Conservation (phyloP, 1,284 basidiomycete genomes). For the Schizophyllum commune region DNA sequence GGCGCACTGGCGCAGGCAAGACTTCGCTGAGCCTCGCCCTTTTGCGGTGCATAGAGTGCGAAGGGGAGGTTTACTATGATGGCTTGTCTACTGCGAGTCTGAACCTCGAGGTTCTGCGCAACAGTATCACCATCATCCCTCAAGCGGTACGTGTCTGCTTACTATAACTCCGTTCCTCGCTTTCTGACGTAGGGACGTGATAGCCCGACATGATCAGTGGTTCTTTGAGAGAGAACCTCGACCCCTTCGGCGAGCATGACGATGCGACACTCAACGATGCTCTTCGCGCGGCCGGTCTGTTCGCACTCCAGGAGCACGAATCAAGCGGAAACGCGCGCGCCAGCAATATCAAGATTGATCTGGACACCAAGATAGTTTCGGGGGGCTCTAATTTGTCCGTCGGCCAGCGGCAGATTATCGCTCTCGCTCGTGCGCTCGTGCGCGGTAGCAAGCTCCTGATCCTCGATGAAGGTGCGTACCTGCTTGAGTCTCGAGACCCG, state of each 20-base stretch:
- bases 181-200: neutral
- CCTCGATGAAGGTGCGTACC: neutral
- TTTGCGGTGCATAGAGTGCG: conserved; percentile 48
- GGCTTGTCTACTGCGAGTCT: conserved; percentile 34
- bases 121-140: conserved; percentile 57
- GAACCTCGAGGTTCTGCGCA: conserved; percentile 58
- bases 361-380: conserved; percentile 45
- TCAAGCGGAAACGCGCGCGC: conserved; percentile 3
- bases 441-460: conserved; percentile 36
- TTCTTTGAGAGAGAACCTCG: conserved; percentile 49
- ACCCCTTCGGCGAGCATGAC: conserved; percentile 68
- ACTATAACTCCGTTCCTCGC: neutral
- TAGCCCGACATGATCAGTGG: conserved; percentile 58
- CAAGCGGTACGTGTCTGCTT: conserved; percentile 22
- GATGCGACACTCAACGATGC: conserved; percentile 55
- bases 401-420: conserved; percentile 64
- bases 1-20: conserved; percentile 73
- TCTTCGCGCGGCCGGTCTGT: conserved; percentile 45
- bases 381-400: conserved; percentile 63
- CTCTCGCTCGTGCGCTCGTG: conserved; percentile 51
- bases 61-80: conserved; percentile 50
- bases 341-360: conserved; percentile 40
- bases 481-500: neutral
- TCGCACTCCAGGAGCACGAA: conserved; percentile 38
- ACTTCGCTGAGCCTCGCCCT: conserved; percentile 44